A percentile compares a stretch with the other conserved stretches of the same genome.
Evolutionary conservation across 2,329 filamentous ascomycete genomes (phyloP).

Genomic region (Xylariaceae sp.): DNA sequence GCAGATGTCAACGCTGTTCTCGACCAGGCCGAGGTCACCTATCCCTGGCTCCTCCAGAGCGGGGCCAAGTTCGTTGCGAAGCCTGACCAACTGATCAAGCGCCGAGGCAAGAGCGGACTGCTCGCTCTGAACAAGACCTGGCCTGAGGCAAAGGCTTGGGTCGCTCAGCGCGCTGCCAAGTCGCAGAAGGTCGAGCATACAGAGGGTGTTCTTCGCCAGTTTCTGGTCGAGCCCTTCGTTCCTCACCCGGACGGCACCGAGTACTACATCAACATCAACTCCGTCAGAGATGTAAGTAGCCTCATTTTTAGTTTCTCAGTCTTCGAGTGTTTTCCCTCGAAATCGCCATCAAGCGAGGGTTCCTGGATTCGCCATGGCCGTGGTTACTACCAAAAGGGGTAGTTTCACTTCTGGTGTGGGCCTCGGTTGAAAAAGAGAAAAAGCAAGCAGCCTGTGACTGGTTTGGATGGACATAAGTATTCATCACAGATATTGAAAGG

Average conservation of each 20-base stretch:
- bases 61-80: conserved; percentile 96
- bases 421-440: too few species aligned
- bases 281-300: conserved; percentile 90
- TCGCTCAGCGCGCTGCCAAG: conserved; percentile 90
- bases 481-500: too few species aligned
- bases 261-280: conserved; percentile 99
- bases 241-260: conserved; percentile 93
- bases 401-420: too few species aligned
- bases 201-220: conserved; percentile 84
- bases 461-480: too few species aligned
- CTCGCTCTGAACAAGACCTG: conserved; percentile 96
- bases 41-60: conserved; percentile 85
- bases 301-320: conserved; percentile 9
- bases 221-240: conserved; percentile 97
- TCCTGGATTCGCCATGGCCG: too few species aligned
- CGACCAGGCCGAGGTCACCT: conserved; percentile 92
- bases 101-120: conserved; percentile 97
- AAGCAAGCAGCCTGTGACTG: too few species aligned
- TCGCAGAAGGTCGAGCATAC: conserved; percentile 89
- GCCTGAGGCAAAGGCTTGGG: conserved; percentile 90
- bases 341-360: background rate
- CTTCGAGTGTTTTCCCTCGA: conserved; percentile 13
- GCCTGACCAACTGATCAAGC: conserved; percentile 99
- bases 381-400: too few species aligned
- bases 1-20: conserved; percentile 79